Percentiles rank a stretch among this genome's conserved stretches.
Evolutionary conservation across 805 yeast genomes (phyloP).

Genomic region (Metschnikowia shivogae): DNA sequence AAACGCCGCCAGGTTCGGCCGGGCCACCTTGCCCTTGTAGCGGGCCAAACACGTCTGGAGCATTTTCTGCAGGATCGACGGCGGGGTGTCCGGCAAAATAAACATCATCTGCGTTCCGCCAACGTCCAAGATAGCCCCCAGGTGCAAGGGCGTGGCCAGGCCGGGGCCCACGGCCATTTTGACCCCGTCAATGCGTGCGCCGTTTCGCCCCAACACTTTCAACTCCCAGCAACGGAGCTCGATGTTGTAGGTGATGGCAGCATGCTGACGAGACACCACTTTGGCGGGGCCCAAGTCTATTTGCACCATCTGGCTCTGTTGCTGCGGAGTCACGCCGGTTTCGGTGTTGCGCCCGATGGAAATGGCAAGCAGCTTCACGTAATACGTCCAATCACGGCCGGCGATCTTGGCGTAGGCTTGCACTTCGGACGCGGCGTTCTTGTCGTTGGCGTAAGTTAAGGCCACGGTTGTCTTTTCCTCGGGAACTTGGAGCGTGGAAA

Average conservation of each 20-base stretch:
- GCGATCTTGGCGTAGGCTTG: slow-evolving; percentile 97
- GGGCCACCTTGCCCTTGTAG: slow-evolving; percentile 24
- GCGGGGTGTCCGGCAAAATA: slow-evolving; percentile 86
- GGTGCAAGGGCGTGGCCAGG: slow-evolving; percentile 54
- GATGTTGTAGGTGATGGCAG: slow-evolving; percentile 73
- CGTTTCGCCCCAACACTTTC: slow-evolving; percentile 81
- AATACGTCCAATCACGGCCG: slow-evolving; percentile 90
- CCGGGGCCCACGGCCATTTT: slow-evolving; percentile 47
- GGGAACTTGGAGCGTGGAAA: slow-evolving; percentile 65
- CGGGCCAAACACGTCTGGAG: slow-evolving; percentile 34
- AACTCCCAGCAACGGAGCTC: slow-evolving; percentile 82
- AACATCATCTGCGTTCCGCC: slow-evolving; percentile 99
- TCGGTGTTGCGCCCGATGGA: slow-evolving; percentile 84
- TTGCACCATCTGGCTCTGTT: slow-evolving; percentile 43
- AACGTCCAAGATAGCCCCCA: slow-evolving; percentile 90
- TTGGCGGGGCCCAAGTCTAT: slow-evolving; percentile 96
- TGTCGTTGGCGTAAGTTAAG: slow-evolving; percentile 65
- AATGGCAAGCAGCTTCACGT: slow-evolving; percentile 72
- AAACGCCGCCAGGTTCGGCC: slow-evolving; percentile 4
- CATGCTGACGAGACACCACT: slow-evolving; percentile 92
- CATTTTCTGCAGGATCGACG: slow-evolving; percentile 54
- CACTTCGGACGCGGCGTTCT: slow-evolving; percentile 68
- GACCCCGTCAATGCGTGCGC: slow-evolving; percentile 82
- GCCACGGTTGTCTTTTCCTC: slow-evolving; percentile 74
- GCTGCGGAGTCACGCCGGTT: slow-evolving; percentile 19